phyloP scores from a whole-genome alignment of 805 yeast genomes.

The Spathaspora boniae region DNA sequence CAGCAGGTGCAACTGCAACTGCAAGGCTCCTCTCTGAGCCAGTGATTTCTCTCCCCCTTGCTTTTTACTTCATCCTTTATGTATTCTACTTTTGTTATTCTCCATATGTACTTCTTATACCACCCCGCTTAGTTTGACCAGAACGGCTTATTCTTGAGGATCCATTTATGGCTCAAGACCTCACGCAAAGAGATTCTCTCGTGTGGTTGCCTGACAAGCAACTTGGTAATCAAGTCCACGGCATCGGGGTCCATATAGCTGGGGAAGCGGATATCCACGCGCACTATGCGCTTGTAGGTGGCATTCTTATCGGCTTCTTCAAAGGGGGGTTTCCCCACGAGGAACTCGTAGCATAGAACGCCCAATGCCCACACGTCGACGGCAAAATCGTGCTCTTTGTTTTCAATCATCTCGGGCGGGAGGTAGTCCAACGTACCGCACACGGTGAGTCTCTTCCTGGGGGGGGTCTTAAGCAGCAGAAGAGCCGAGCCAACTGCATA shows the following conservation, averaged over 20 bases:
- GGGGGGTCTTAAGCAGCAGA: too few species aligned
- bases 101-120: background rate
- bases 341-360: constrained; percentile 75
- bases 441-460: constrained; percentile 62
- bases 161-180: constrained; percentile 82
- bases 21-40: constrained; percentile 1
- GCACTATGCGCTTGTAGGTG: constrained; percentile 77
- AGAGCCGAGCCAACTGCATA: constrained; percentile 24
- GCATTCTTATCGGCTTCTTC: constrained; percentile 75
- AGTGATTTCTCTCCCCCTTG: background rate
- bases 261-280: constrained; percentile 75
- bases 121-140: constrained; percentile 46
- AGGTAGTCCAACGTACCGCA: constrained; percentile 94
- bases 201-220: constrained; percentile 67
- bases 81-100: constrained; percentile 1
- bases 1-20: constrained; percentile 1
- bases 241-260: constrained; percentile 69
- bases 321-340: constrained; percentile 90
- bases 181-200: constrained; percentile 59
- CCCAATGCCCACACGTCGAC: constrained; percentile 96
- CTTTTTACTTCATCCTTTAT: constrained; percentile 1
- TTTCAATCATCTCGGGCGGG: constrained; percentile 93
- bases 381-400: constrained; percentile 67
- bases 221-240: constrained; percentile 60
- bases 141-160: constrained; percentile 53